Evolutionary conservation across 2,329 filamentous ascomycete genomes (phyloP), one percentile per base, ranked within the genome.

Genomic region (Hypomyces perniciosus): DNA sequence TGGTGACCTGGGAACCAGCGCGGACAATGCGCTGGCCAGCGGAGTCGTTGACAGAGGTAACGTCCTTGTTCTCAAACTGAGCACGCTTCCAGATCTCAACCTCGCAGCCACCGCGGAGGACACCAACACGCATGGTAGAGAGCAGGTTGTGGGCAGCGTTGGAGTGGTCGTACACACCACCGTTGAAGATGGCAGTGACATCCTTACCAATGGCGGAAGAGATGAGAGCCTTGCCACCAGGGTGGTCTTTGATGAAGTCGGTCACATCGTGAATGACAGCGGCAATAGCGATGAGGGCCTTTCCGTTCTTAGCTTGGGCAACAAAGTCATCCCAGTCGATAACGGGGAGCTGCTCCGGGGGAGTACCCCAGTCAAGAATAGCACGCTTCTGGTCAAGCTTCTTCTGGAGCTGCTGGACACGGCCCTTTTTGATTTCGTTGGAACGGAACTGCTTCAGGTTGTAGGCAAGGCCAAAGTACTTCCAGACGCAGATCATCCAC

Each of bases 81-180:
- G 86, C 83, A 39, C 88, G 85, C 81, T 93, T 93, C 89, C 89
- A 95, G 71, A 93, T 90, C 77, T 95, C 89, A 29, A 95, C 89
- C 69, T 93, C 89, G 67, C 87, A 90, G 41, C 89, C 89, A 57
- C 89, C 89, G 47, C 88, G 86, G 57, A 95, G 85, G 44, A 95
- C 88, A 69, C 88, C 89, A 10, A 93, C 84, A 60, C 89, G 81
- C 88, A 93, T 93, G 59, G 88, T 93, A 6, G 86, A 90, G 56
- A 95, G 79, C 54, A 93, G 72, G 73, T 95, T 95, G 78, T 95
- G 89, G 34, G 89, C 89, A 50, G 88, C 89, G 72, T 95, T 95
- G 67, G 85, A 90, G 77, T 95, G 89, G 68, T 86, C 81, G 75
- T 95, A 95, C 55, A 95, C 86, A 72, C 89, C 89, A 58, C 89